Evolutionary conservation across 495 filamentous ascomycete species (phyloP), one percentile per base, ranked within the genome.

Genomic region (Pseudoneurospora amorphoporcata): DNA sequence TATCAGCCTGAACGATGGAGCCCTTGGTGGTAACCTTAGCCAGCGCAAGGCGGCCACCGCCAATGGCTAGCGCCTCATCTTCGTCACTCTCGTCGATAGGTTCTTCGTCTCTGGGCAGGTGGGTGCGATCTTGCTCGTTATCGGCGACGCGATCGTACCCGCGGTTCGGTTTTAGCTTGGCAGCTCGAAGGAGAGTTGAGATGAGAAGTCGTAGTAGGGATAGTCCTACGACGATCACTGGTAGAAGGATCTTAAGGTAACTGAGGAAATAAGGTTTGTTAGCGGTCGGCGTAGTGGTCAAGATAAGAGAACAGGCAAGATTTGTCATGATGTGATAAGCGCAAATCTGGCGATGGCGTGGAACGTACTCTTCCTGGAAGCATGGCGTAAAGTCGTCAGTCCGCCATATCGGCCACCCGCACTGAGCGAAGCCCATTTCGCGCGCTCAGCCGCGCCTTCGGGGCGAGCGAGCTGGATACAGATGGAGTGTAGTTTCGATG

Each of bases 301-400:
- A 41, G 73, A 37, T 37, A 70, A 8, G 70, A 68, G 19, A 70
- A 71, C 39, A 71, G 53, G 43, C n/a, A 39, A 43, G 29, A 29
- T 40, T 41, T n/a, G 71, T 19, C 40, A 70, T 40, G 69, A 40
- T 32, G 42, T 23, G 19, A 23, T 19, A 29, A 65, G 35, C 69
- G 47, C n/a, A 23, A 73, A 69, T 42, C 43, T 23, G 71, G 65
- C 29, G 68, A 39, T 29, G 71, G 68, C 9, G 40, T 29, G 40
- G n/a, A 3, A 83, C 92, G 82, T 82, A 97, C 95, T 96, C 93
- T 84, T 87, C 88, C 78, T 93, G 90, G 79, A 99, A 94, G 82
- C 96, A 98, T 69, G 80, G 83, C 12, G 92, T 91, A 79, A 99
- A 91, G 82, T 99, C 96, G 82, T 99, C 95, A 73, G 86, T 83